Conservation (phyloP, 2,329 filamentous ascomycete species). For the Zymoseptoria pseudotritici region DNA sequence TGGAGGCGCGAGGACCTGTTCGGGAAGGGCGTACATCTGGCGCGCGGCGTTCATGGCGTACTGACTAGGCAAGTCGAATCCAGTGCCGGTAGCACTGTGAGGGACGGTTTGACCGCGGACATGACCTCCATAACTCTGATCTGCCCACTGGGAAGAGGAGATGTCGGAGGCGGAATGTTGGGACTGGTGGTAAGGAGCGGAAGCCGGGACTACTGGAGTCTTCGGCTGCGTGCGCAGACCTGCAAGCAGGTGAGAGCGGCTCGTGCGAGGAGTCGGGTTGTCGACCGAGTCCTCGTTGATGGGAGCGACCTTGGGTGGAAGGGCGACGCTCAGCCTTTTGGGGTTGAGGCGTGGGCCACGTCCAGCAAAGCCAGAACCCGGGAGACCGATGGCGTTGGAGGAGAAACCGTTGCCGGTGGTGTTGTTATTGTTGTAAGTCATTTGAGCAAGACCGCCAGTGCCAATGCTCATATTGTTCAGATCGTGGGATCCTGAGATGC, state of each 20-base stretch:
- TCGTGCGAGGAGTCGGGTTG: slow-evolving; percentile 79
- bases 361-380: slow-evolving; percentile 74
- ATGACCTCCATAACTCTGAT: slow-evolving; percentile 34
- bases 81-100: slow-evolving; percentile 52
- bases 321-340: slow-evolving; percentile 79
- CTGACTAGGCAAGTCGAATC: slow-evolving; percentile 38
- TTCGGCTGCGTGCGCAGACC: slow-evolving; percentile 91
- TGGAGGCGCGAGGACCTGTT: slow-evolving; percentile 81
- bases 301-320: slow-evolving; percentile 58
- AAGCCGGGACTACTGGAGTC: slow-evolving; percentile 63
- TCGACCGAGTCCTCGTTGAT: slow-evolving; percentile 62
- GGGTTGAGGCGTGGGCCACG: slow-evolving; percentile 72
- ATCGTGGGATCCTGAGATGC: slow-evolving; percentile 13
- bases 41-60: slow-evolving; percentile 42
- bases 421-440: slow-evolving; percentile 70
- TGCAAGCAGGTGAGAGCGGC: slow-evolving; percentile 87
- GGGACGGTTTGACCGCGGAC: slow-evolving; percentile 41
- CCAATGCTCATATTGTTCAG: slow-evolving; percentile 56
- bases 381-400: slow-evolving; percentile 65
- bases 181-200: slow-evolving; percentile 53
- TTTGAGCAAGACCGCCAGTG: slow-evolving; percentile 99
- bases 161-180: slow-evolving; percentile 41
- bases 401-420: slow-evolving; percentile 43
- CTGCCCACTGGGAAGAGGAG: slow-evolving; percentile 42
- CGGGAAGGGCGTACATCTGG: slow-evolving; percentile 62